Percentiles rank a stretch among this genome's conserved stretches.
phyloP scores from a whole-genome alignment of 2,329 filamentous ascomycete species.

The Penicillium sp. region DNA sequence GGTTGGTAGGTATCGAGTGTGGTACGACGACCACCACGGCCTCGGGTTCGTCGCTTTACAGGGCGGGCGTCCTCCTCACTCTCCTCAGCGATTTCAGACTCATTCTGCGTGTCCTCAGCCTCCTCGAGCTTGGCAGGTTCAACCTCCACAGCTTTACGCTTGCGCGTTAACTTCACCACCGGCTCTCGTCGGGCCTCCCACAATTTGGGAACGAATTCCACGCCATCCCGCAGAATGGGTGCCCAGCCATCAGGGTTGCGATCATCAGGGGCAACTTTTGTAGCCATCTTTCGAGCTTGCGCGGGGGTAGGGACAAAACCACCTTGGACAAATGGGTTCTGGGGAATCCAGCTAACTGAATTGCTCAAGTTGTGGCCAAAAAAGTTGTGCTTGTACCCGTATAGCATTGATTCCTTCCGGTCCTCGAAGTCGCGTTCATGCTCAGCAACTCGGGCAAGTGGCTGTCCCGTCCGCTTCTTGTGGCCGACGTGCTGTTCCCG shows the following conservation, averaged over 20 bases:
- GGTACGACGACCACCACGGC: slow-evolving; percentile 26
- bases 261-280: slow-evolving; percentile 35
- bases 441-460: slow-evolving; percentile 18
- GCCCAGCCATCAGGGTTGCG: slow-evolving; percentile 45
- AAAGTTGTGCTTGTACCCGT: slow-evolving; percentile 59
- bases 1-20: slow-evolving; percentile 24
- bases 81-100: slow-evolving; percentile 28
- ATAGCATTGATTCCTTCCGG: slow-evolving; percentile 61
- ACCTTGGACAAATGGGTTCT: slow-evolving; percentile 59
- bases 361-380: slow-evolving; percentile 45
- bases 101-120: slow-evolving; percentile 27
- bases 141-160: slow-evolving; percentile 39
- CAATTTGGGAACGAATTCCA: slow-evolving; percentile 38
- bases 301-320: slow-evolving; percentile 47
- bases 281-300: slow-evolving; percentile 41
- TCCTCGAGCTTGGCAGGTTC: slow-evolving; percentile 29
- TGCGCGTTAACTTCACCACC: slow-evolving; percentile 33
- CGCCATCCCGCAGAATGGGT: slow-evolving; percentile 36
- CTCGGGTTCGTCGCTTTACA: slow-evolving; percentile 35
- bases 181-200: slow-evolving; percentile 33
- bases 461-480: slow-evolving; percentile 21
- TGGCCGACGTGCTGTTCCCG: slow-evolving; percentile 20
- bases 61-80: slow-evolving; percentile 31
- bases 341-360: slow-evolving; percentile 26
- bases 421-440: slow-evolving; percentile 51